phyloP scores from a whole-genome alignment of 192 early-diverging fungal species.

The Coemansia sp. region DNA sequence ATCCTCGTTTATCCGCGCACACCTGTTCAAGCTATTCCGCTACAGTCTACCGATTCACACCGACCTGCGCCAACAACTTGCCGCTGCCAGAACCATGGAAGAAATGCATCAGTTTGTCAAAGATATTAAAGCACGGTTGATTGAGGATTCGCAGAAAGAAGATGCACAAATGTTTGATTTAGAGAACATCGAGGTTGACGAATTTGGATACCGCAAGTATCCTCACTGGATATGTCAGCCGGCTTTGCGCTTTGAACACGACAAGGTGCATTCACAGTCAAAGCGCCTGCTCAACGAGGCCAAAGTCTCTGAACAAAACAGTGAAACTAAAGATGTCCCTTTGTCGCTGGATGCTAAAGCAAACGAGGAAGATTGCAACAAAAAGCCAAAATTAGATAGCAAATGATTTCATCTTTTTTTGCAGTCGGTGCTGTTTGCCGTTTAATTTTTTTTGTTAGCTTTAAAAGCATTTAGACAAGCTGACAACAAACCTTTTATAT shows the following conservation, averaged over 20 bases:
- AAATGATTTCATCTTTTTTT: too few relatives aligned
- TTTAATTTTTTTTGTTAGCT: too few relatives aligned
- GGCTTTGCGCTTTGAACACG: slow-evolving; percentile 57
- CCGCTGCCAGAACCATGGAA: slow-evolving; percentile 58
- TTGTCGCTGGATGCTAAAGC: not conserved
- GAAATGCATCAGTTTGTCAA: slow-evolving; percentile 55
- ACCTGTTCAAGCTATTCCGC: slow-evolving; percentile 92
- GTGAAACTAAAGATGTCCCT: not conserved
- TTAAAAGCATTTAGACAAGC: too few relatives aligned
- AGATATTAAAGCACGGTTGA: slow-evolving; percentile 53
- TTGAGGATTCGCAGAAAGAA: slow-evolving; percentile 16
- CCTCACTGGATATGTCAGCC: slow-evolving; percentile 64
- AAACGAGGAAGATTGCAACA: not conserved
- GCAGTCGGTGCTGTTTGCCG: too few relatives aligned
- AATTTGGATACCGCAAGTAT: slow-evolving; percentile 57
- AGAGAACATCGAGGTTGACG: slow-evolving; percentile 24
- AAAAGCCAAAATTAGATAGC: not conserved
- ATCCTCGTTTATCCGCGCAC: slow-evolving; percentile 72
- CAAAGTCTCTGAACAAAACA: not conserved
- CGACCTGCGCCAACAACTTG: slow-evolving; percentile 77
- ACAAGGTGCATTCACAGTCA: slow-evolving; percentile 44
- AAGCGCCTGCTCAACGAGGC: slow-evolving; percentile 51
- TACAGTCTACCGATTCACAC: slow-evolving; percentile 72
- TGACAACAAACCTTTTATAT: too few relatives aligned
- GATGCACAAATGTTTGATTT: slow-evolving; percentile 26